These are phyloP conservation scores for Aethionema arabicum DNA, from an alignment of 345 rosid genomes.

Conservation along the genomic window DNA sequence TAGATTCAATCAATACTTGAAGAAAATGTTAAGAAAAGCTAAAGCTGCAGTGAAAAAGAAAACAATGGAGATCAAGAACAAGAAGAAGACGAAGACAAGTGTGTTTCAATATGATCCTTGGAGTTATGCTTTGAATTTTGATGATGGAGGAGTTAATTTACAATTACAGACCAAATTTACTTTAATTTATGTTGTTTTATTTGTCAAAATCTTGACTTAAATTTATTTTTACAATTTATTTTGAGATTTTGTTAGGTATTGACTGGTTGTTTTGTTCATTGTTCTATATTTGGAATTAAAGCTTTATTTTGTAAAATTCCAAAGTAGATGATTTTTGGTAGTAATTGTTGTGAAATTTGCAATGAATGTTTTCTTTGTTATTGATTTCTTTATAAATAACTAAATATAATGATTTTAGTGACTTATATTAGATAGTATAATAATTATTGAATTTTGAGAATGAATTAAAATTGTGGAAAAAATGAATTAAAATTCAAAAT, in stretches of 20 bases:
- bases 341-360: slow-evolving; percentile 16
- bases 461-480: too few relatives aligned
- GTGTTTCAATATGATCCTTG: slow-evolving; percentile 91
- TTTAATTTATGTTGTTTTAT: slow-evolving; percentile 50
- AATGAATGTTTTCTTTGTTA: neutral
- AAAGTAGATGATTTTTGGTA: neutral
- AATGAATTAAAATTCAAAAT: too few relatives aligned
- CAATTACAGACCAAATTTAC: slow-evolving; percentile 27
- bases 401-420: neutral
- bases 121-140: slow-evolving; percentile 80
- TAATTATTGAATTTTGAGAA: too few relatives aligned
- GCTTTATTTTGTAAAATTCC: too few relatives aligned
- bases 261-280: too few relatives aligned
- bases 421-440: too few relatives aligned
- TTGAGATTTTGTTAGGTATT: too few relatives aligned
- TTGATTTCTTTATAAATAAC: neutral
- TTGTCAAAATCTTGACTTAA: slow-evolving; percentile 38
- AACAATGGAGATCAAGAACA: neutral
- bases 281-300: too few relatives aligned
- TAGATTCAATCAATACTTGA: slow-evolving; percentile 31
- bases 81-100: slow-evolving; percentile 34
- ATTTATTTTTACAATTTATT: too few relatives aligned
- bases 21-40: slow-evolving; percentile 23
- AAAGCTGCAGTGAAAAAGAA: slow-evolving; percentile 28
- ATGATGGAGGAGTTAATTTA: slow-evolving; percentile 48